Conservation (phyloP, 495 filamentous ascomycete species). For the Annulohypoxylon maeteangense region DNA sequence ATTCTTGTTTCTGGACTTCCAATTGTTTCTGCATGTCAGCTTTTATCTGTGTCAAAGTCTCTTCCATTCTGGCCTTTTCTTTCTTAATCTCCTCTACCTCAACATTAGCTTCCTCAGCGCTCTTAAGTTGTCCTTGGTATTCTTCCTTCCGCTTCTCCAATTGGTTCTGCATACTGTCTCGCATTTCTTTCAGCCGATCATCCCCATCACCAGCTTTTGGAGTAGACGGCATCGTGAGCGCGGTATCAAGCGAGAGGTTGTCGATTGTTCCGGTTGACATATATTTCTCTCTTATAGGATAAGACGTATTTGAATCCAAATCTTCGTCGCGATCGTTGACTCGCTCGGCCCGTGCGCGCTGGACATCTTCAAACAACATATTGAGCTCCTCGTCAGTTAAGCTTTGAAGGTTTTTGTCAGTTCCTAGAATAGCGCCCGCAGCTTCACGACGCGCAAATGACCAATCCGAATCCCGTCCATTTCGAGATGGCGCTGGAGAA, state of each 20-base stretch:
- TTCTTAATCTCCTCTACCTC: slow-evolving; percentile 85
- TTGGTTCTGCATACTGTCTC: slow-evolving; percentile 88
- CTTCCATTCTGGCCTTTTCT: slow-evolving; percentile 89
- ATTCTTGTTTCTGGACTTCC: slow-evolving; percentile 77
- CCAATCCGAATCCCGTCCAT: slow-evolving; percentile 92
- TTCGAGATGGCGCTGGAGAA: slow-evolving; percentile 77
- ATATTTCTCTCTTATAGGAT: slow-evolving; percentile 92
- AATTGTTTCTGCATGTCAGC: slow-evolving; percentile 87
- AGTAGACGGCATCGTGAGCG: slow-evolving; percentile 91
- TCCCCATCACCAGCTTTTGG: slow-evolving; percentile 81
- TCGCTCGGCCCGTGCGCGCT: slow-evolving; percentile 83
- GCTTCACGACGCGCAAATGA: slow-evolving; percentile 93
- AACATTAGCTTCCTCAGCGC: slow-evolving; percentile 78
- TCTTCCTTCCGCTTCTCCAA: slow-evolving; percentile 88
- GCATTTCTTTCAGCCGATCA: slow-evolving; percentile 75
- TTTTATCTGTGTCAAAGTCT: slow-evolving; percentile 78
- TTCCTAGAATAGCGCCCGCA: slow-evolving; percentile 87
- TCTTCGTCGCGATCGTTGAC: slow-evolving; percentile 85
- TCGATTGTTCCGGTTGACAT: slow-evolving; percentile 95
- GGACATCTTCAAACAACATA: slow-evolving; percentile 93
- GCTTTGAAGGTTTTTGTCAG: slow-evolving; percentile 87
- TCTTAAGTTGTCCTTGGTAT: slow-evolving; percentile 82
- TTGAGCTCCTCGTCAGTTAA: slow-evolving; percentile 95
- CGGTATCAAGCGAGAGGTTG: slow-evolving; percentile 95
- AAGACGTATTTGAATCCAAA: slow-evolving; percentile 87